Evolutionary conservation across 371 early-diverging fungal species (phyloP), one percentile per base, ranked within the genome.

Genomic region (Haplosporangium sp.): DNA sequence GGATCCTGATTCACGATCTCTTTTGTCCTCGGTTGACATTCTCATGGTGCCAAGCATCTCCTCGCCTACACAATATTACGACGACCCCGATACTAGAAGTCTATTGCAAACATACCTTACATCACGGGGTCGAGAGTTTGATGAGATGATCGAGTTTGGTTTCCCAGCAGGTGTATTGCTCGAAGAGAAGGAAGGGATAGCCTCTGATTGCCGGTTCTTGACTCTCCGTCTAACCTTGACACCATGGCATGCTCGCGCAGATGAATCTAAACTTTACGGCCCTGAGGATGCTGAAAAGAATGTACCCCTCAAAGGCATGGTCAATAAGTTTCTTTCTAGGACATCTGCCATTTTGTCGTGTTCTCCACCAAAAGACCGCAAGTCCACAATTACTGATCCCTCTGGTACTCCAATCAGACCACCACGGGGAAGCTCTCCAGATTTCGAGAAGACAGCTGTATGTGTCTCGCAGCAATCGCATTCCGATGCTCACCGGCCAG

Each of bases 211-310:
- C 18, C 36, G 68, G 14, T 79, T 68, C 58, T 48, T 79, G 57
- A 79, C 80, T 0, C 59, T 79, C 46, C 55, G 80, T 16, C 47
- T 79, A 53, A 79, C 80, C 11, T 59, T 79, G 58, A 79, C 80
- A 0, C 80, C 80, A 6, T 79, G 73, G 80, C 73, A 73, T 55
- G 73, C 80, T 8, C 68, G 80, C 18, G 80, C 73, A 14, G 69
- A 79, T 13, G 80, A 79, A 37, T n/a, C 66, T 0, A 53, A 58
- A 41, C 62, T 79, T 18, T 79, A 79, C 55, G 80, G 73, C 3
- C 14, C 60, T 3, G 61, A 54, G 0, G 66, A 62, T 18, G 18
- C 46, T 13, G 55, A n/a, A 6, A 64, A 69, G 45, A 53, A 46
- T 16, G 47, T 48, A 1, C 71, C 71, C 2, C 56, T 66, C 47